These are phyloP conservation scores for Eucalyptus sp. DNA, from an alignment of 345 rosid species.

Conservation along the genomic window DNA sequence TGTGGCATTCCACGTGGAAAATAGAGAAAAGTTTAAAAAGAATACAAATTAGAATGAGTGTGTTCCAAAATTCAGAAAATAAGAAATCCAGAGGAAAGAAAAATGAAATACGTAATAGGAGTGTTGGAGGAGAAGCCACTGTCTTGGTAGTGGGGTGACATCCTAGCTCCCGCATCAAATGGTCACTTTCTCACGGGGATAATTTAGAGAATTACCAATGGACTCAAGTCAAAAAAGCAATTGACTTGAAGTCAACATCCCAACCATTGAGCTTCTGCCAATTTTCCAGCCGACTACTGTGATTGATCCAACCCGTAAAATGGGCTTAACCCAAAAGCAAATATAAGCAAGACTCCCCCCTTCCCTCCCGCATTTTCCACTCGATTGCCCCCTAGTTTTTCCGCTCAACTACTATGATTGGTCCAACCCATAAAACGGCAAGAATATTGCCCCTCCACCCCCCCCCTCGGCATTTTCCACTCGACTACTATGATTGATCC, in stretches of 20 bases:
- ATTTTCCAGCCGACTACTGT: too few relatives aligned
- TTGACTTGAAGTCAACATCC: too few relatives aligned
- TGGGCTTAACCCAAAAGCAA: not conserved
- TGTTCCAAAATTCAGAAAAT: too few relatives aligned
- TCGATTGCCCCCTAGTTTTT: accelerated
- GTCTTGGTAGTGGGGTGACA: not conserved
- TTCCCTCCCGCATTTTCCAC: not conserved
- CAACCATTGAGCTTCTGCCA: too few relatives aligned
- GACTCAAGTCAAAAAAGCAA: not conserved
- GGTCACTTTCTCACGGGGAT: not conserved
- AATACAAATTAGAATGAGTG: not conserved
- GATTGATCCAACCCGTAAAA: too few relatives aligned
- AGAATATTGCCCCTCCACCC: too few relatives aligned
- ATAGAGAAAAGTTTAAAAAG: too few relatives aligned
- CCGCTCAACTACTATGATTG: too few relatives aligned
- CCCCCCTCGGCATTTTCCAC: accelerated
- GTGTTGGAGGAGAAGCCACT: not conserved
- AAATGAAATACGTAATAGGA: not conserved
- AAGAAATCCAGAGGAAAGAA: not conserved
- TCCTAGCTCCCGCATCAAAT: not conserved
- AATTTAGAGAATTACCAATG: not conserved
- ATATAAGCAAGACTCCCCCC: not conserved
- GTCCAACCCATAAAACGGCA: too few relatives aligned
- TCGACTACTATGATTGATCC: too few relatives aligned
- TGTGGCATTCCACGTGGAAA: too few relatives aligned